Evolutionary conservation across 495 filamentous ascomycete genomes (phyloP), one percentile per base, ranked within the genome.

Genomic region (Sordaria brevicollis): DNA sequence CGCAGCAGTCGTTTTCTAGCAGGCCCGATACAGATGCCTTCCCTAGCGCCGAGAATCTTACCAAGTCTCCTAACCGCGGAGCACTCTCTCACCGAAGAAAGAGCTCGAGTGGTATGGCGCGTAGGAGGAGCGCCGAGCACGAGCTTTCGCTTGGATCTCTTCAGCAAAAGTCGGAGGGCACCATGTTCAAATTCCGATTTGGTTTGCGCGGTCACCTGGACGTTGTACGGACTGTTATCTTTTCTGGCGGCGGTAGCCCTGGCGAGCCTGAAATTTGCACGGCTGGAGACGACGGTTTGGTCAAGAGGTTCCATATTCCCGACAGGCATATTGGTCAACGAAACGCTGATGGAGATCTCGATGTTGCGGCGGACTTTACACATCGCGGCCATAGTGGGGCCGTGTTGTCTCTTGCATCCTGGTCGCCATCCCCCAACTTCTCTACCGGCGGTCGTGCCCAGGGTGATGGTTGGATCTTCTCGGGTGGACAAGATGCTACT

Each of bases 401-500:
- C n/a, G 93, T 99, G 10, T 91, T 94, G 65, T 92, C 87, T 8
- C 81, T 99, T 10, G 89, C 96, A 3, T 91, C 95, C 3, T 97
- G 91, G 83, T 92, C 93, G 2, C 87, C 92, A 4, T 87, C 90
- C 6, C 89, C 92, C 49, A 92, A 91, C 73, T 95, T 96, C 78
- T 91, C 91, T 9, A 96, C 92, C 35, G 93, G 93, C 21, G 94
- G 93, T 9, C 88, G 93, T 68, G 90, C 89, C 1, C 84, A 90
- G 68, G 93, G 93, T 21, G 94, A 97, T 72, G 96, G 96, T 6
- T 98, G 96, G 95, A 91, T 99, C 39, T 98, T 99, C 79, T 97
- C 94, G 19, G 95, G 96, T 49, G 95, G 95, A 4, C 93, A 97
- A 76, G 95, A 99, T 78, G 88, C 93, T 4, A 96, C 93, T 10